Percentiles rank a stretch among this genome's conserved stretches.
Conservation (phyloP, 2,329 filamentous ascomycete genomes). For the Fusarium sarcochroum region DNA sequence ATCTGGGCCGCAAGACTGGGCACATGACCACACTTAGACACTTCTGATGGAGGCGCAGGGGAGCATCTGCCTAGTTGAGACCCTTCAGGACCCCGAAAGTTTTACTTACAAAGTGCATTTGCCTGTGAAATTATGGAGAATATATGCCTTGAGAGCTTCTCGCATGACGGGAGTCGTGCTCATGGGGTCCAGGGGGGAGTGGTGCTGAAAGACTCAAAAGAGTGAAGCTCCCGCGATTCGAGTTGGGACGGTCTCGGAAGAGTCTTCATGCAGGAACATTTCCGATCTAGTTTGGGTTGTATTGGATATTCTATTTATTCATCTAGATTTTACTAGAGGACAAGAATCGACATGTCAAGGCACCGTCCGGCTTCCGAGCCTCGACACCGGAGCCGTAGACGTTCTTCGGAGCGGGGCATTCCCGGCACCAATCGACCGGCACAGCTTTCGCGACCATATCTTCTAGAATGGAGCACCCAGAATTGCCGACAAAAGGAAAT, state of each 20-base stretch:
- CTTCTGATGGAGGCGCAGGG: constrained; percentile 41
- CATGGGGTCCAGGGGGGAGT: constrained; percentile 33
- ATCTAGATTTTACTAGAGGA: not conserved
- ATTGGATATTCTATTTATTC: no score
- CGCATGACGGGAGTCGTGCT: constrained; percentile 42
- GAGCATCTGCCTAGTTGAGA: constrained; percentile 43
- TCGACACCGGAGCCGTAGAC: constrained; percentile 36
- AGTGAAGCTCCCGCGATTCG: constrained; percentile 13
- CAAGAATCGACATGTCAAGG: constrained; percentile 30
- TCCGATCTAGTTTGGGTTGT: no score
- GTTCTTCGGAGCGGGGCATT: constrained; percentile 42
- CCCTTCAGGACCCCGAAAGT: constrained; percentile 8
- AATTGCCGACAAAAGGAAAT: constrained; percentile 41
- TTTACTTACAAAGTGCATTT: constrained; percentile 1
- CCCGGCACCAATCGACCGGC: constrained; percentile 9
- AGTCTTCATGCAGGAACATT: no score
- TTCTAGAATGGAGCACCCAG: constrained; percentile 46
- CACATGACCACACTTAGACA: constrained; percentile 44
- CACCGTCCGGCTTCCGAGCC: constrained; percentile 34
- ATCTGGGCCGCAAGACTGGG: constrained; percentile 27
- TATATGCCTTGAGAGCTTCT: constrained; percentile 26
- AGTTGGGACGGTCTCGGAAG: constrained; percentile 4
- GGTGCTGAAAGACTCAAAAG: constrained; percentile 35
- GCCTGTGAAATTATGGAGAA: constrained; percentile 20
- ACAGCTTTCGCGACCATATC: constrained; percentile 37